Percentiles rank a stretch among this genome's conserved stretches.
Evolutionary conservation across 2,329 filamentous ascomycete species (phyloP).

Genomic region (Alternaria arbusti): DNA sequence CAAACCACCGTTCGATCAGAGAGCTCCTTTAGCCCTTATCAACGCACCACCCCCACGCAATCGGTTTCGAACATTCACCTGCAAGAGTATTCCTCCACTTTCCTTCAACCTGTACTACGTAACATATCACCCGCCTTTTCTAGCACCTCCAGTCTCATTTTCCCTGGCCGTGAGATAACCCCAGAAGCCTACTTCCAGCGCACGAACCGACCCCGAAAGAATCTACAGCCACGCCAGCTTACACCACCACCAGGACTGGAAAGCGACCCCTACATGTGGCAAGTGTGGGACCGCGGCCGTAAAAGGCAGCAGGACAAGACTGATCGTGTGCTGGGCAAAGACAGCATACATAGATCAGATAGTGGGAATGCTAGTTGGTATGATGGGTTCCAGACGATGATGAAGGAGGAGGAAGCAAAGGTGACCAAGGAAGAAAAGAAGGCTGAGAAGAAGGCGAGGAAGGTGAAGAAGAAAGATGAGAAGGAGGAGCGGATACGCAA

Average conservation of each 20-base stretch:
- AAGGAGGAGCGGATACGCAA: background rate
- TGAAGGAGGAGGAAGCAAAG: background rate
- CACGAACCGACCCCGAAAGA: background rate
- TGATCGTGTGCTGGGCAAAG: background rate
- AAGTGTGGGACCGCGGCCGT: background rate
- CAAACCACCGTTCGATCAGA: background rate
- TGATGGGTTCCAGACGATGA: background rate
- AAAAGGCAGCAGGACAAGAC: background rate
- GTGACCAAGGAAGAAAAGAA: background rate
- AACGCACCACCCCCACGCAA: background rate
- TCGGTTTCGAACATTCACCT: background rate
- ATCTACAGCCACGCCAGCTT: background rate
- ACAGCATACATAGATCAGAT: background rate
- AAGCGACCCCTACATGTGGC: constrained; percentile 7
- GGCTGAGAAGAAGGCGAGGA: background rate
- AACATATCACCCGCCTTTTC: background rate
- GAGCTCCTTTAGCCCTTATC: background rate
- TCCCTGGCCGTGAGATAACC: background rate
- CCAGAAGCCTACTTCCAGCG: background rate
- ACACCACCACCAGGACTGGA: background rate
- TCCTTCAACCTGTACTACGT: background rate
- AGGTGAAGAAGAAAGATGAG: background rate
- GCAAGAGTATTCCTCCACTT: background rate
- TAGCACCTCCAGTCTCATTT: background rate
- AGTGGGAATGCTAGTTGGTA: background rate